Conservation (phyloP, 805 yeast species). For the Yarrowia osloensis region DNA sequence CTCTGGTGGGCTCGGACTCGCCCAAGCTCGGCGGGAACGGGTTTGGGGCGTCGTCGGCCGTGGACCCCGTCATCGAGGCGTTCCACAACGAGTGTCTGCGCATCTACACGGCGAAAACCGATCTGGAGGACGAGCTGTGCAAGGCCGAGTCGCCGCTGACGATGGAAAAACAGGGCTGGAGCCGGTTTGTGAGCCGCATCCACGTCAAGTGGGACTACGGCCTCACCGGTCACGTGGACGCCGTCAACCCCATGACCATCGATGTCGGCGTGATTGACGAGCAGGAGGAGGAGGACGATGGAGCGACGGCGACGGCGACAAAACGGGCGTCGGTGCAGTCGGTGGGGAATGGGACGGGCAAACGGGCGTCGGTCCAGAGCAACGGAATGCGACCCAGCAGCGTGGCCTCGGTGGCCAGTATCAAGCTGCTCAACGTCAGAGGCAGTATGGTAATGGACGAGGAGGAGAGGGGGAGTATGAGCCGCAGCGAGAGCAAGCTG, state of each 20-base stretch:
- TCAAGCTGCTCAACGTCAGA: slow-evolving; percentile 8
- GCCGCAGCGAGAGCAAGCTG: neutral
- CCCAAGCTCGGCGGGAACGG: neutral
- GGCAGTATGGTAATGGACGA: slow-evolving; percentile 10
- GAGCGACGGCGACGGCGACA: neutral
- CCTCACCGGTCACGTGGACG: slow-evolving; percentile 27
- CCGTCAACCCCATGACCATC: slow-evolving; percentile 12
- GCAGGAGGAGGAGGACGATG: slow-evolving; percentile 32
- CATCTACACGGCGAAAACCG: slow-evolving; percentile 12
- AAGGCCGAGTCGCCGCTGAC: neutral
- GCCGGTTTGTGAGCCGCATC: neutral
- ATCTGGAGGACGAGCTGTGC: slow-evolving; percentile 9
- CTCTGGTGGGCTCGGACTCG: neutral
- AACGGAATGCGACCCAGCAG: slow-evolving; percentile 6
- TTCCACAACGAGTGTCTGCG: slow-evolving; percentile 24
- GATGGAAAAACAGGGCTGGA: slow-evolving; percentile 23
- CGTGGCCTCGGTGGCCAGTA: slow-evolving; percentile 7
- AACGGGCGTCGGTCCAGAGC: slow-evolving; percentile 38
- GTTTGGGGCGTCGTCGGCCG: neutral
- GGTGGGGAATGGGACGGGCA: neutral
- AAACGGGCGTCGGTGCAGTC: slow-evolving; percentile 8
- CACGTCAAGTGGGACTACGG: slow-evolving; percentile 26
- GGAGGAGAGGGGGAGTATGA: neutral
- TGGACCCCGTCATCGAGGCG: slow-evolving; percentile 15
- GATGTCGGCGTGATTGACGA: slow-evolving; percentile 34